phyloP scores from a whole-genome alignment of 352 stramenopile species.

The Pelagophyceae sp. region DNA sequence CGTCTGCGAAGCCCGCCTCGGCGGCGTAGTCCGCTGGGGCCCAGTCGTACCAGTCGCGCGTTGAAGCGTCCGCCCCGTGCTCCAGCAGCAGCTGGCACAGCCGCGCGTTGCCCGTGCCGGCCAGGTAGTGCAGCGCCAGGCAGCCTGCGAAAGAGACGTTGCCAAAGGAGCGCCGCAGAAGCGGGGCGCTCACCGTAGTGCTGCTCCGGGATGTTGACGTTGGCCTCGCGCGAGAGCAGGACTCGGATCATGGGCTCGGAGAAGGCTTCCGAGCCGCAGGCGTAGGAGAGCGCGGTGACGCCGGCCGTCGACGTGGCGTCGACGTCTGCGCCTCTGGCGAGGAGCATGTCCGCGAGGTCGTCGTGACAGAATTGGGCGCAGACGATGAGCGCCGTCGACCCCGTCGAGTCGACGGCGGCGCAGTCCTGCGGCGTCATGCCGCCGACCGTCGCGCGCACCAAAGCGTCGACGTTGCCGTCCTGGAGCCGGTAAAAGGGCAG shows the following conservation, averaged over 20 bases:
- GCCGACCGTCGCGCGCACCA: not conserved
- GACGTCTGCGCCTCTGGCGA: not conserved
- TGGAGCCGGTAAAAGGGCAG: conserved; percentile 8
- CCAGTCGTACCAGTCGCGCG: conserved; percentile 3
- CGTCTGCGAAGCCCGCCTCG: not conserved
- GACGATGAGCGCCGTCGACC: conserved; percentile 11
- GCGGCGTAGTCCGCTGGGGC: conserved; percentile 7
- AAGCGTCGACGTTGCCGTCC: not conserved
- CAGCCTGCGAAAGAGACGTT: too few species aligned
- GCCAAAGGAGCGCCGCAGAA: too few species aligned
- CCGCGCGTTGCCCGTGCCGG: not conserved
- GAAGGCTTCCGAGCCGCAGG: conserved; percentile 5
- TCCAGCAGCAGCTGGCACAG: not conserved
- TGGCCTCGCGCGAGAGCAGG: not conserved
- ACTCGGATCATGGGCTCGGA: not conserved
- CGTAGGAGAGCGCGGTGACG: conserved; percentile 4
- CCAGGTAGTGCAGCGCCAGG: not conserved
- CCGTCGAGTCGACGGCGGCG: not conserved
- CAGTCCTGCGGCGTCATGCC: not conserved
- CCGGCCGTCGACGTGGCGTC: conserved; percentile 1
- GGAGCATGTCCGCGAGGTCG: conserved; percentile 3
- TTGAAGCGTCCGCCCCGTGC: not conserved
- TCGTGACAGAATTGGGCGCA: conserved; percentile 16
- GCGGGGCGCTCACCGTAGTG: too few species aligned
- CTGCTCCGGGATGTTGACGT: conserved; percentile 3